Percentiles rank a stretch among this genome's conserved stretches.
Evolutionary conservation across 176 grass and related monocot genomes (phyloP).

Genomic region (Paspalum vaginatum): DNA sequence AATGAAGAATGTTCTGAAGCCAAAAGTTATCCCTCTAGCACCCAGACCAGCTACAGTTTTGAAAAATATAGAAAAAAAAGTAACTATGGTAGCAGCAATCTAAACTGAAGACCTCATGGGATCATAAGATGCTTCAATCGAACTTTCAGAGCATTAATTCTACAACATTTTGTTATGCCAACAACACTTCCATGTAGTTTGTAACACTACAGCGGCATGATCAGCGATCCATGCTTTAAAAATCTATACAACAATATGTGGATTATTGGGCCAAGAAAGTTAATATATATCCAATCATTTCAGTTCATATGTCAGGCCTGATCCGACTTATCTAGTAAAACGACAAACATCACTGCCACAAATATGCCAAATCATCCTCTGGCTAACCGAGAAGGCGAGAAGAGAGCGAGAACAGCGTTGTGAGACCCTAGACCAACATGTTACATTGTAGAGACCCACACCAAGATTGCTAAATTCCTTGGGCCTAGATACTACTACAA

Average conservation of each 20-base stretch:
- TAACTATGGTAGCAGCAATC: not conserved
- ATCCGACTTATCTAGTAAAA: slow-evolving; percentile 4
- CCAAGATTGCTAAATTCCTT: slow-evolving; percentile 34
- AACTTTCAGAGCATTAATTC: not conserved
- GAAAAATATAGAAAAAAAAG: not conserved
- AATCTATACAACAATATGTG: not conserved
- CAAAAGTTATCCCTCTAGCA: not conserved
- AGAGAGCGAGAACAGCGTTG: slow-evolving; percentile 3
- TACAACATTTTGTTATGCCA: not conserved
- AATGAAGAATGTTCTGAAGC: not conserved
- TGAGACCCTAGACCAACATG: slow-evolving; percentile 29
- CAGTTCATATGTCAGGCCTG: not conserved
- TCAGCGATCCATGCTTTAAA: not conserved
- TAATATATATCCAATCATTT: not conserved
- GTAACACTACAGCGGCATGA: not conserved
- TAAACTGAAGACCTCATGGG: too few species aligned
- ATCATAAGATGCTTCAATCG: not conserved
- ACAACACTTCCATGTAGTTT: not conserved
- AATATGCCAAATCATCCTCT: slow-evolving; percentile 25
- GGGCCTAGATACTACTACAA: slow-evolving; percentile 20
- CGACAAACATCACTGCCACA: not conserved
- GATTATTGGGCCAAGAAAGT: not conserved
- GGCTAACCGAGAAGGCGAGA: slow-evolving; percentile 16
- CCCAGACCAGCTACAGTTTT: not conserved
- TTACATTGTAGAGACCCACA: slow-evolving; percentile 28